Conservation (phyloP, 2,329 filamentous ascomycete species). For the Lasiodiplodia gonubiensis region DNA sequence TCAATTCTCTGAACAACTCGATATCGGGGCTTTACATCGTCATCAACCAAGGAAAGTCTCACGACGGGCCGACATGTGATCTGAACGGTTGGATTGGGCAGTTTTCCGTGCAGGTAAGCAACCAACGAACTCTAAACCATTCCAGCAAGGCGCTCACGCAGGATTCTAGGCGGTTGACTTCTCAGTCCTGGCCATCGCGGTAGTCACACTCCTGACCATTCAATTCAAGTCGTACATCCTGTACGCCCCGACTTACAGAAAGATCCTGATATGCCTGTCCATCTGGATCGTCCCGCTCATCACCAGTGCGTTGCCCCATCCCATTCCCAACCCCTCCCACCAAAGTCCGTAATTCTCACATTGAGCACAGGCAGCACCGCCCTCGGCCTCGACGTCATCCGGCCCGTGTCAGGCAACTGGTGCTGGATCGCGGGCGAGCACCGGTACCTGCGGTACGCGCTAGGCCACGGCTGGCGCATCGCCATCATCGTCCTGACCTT, state of each 20-base stretch:
- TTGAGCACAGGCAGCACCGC: slow-evolving; percentile 13
- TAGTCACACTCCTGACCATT: slow-evolving; percentile 52
- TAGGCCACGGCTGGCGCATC: slow-evolving; percentile 56
- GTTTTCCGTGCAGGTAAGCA: slow-evolving; percentile 50
- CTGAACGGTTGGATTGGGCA: slow-evolving; percentile 55
- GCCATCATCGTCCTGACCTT: slow-evolving; percentile 50
- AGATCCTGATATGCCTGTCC: slow-evolving; percentile 44
- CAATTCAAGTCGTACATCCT: slow-evolving; percentile 44
- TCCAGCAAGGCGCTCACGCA: background rate
- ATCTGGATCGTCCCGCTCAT: slow-evolving; percentile 51
- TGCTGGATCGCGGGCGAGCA: slow-evolving; percentile 53
- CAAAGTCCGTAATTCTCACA: background rate
- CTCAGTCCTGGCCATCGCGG: slow-evolving; percentile 53
- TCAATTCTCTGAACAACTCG: slow-evolving; percentile 52
- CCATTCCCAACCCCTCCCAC: background rate
- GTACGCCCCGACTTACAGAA: slow-evolving; percentile 37
- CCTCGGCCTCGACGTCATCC: slow-evolving; percentile 33
- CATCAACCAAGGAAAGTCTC: slow-evolving; percentile 35
- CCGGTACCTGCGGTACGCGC: slow-evolving; percentile 49
- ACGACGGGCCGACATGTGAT: slow-evolving; percentile 44
- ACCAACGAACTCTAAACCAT: background rate
- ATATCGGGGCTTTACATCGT: slow-evolving; percentile 50
- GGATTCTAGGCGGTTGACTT: slow-evolving; percentile 41
- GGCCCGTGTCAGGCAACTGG: slow-evolving; percentile 55
- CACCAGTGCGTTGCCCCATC: slow-evolving; percentile 38